phyloP scores from a whole-genome alignment of 805 yeast genomes.

The Metschnikowia bowlesiae region DNA sequence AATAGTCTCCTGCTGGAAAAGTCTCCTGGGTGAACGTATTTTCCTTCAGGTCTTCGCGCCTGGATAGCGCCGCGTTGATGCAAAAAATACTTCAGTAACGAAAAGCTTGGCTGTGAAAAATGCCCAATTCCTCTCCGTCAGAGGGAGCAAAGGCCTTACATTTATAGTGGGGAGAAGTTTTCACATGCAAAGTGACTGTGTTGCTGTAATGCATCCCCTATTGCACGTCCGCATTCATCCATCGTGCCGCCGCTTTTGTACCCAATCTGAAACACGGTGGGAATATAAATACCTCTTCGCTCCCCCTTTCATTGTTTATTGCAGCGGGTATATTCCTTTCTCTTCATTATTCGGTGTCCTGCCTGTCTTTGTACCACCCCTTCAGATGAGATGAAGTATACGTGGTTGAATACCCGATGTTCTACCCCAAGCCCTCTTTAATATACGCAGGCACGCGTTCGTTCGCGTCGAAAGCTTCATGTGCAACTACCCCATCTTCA shows the following conservation, averaged over 20 bases:
- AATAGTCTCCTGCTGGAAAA: too few relatives aligned
- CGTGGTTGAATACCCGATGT: not conserved
- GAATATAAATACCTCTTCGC: not conserved
- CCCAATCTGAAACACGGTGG: not conserved
- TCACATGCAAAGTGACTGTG: not conserved
- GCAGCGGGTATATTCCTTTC: not conserved
- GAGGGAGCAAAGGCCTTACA: not conserved
- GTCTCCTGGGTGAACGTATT: too few relatives aligned
- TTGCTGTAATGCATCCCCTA: not conserved
- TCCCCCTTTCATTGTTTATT: not conserved
- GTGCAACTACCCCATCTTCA: not conserved
- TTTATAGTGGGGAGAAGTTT: not conserved
- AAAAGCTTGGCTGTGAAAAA: not conserved
- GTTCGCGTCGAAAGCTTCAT: not conserved
- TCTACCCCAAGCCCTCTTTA: not conserved
- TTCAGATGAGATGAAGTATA: too few relatives aligned
- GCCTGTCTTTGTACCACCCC: too few relatives aligned
- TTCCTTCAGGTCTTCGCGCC: not conserved
- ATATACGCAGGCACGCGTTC: conserved; percentile 2
- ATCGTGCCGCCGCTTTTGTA: not conserved
- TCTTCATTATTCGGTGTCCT: too few relatives aligned
- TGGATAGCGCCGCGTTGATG: not conserved
- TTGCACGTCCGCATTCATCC: not conserved
- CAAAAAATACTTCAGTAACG: not conserved
- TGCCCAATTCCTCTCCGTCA: not conserved